Base-by-base conservation (phyloP, 306 rosid species). In the Senna tora region DNA sequence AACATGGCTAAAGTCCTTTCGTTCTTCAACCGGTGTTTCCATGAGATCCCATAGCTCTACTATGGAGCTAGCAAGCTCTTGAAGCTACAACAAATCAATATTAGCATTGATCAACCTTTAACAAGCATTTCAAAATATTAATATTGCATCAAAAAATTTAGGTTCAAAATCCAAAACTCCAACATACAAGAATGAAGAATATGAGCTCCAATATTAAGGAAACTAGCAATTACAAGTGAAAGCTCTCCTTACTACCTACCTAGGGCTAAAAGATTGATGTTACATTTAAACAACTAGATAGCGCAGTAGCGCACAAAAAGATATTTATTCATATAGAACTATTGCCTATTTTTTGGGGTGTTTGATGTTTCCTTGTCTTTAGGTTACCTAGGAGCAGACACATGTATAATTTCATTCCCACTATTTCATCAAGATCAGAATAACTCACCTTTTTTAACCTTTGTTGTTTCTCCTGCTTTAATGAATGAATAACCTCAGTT, bases 21-120 rank as follows among this genome's bases (percentile, higher is more conserved):
- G 85, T 67, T 93, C 94, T 50, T 79, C 87, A 73, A 46, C 13
- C 8, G 90, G 90, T n/a, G 77, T 75, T 76, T 91, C 98, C 86
- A 89, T 88, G 62, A 93, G 96, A 78, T 89, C 83, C 98, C 97
- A 93, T 30, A 93, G 79, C 33, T 83, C 92, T 52, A 79, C 60
- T 76, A 90, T 72, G 52, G 55, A 74, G 54, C 76, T 77, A 69
- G 85, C 84, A 82, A 84, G 88, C 62, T 65, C 89, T 89, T 89
- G 89, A 50, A 86, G 68, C 98, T 93, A 78, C 73, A 62, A 46
- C 20, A 51, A 39, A 63, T 55, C 38, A 75, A 78, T 60, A 76
- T 53, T 72, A 39, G 33, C 13, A 71, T 53, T 49, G 33, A 71
- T 52, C 17, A 30, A 67, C 41, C 45, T 51, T 66, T 39, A 71